Percentiles rank a stretch among this genome's conserved stretches.
Conservation (phyloP, 1,284 basidiomycete genomes). For the Apiotrichum akiyoshidainum region DNA sequence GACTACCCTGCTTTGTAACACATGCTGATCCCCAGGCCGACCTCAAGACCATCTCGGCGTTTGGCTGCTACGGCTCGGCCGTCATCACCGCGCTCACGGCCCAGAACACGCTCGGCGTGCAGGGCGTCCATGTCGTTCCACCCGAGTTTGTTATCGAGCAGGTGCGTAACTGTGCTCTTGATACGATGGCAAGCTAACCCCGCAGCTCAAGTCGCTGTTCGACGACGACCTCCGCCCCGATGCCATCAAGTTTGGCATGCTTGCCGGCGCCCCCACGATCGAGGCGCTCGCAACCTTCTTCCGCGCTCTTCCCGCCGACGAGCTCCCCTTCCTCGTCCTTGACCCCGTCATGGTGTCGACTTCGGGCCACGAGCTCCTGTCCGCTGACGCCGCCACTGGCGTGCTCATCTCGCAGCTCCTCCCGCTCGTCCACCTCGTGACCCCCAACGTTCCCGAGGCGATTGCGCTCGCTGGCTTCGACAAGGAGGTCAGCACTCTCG, state of each 20-base stretch:
- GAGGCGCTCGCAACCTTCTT: conserved; percentile 45
- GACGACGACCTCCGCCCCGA: conserved; percentile 67
- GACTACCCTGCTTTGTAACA: not conserved
- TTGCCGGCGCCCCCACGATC: conserved; percentile 54
- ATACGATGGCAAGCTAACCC: conserved; percentile 13
- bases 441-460: conserved; percentile 84
- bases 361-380: conserved; percentile 76
- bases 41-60: conserved; percentile 76
- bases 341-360: conserved; percentile 94
- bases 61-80: conserved; percentile 79
- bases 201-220: conserved; percentile 70
- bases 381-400: conserved; percentile 57
- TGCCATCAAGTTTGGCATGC: conserved; percentile 90
- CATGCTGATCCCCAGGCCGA: conserved; percentile 56
- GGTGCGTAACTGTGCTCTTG: conserved; percentile 51
- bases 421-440: conserved; percentile 70
- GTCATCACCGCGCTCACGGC: conserved; percentile 85
- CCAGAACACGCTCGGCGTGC: conserved; percentile 85
- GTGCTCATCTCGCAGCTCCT: conserved; percentile 60
- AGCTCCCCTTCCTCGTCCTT: conserved; percentile 61
- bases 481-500: conserved; percentile 55
- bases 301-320: conserved; percentile 15
- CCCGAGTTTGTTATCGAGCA: conserved; percentile 68
- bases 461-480: conserved; percentile 53
- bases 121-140: conserved; percentile 64